phyloP scores from a whole-genome alignment of 345 rosid genomes.

The Clausena lansium region DNA sequence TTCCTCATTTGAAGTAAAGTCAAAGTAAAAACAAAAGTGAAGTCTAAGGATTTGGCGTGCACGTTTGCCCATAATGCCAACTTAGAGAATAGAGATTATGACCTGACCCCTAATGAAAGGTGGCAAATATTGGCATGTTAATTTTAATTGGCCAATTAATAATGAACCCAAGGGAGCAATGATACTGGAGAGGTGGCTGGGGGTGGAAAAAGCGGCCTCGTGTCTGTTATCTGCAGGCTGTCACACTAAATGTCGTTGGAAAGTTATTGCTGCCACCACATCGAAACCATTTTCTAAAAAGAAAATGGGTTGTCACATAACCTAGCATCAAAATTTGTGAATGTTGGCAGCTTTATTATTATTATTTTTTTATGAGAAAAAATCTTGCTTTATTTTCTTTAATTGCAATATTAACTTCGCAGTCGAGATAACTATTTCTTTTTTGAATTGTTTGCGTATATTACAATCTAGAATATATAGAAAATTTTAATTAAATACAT shows the following conservation, averaged over 20 bases:
- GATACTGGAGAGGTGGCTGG: background rate
- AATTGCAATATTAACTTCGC: no score
- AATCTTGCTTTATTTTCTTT: no score
- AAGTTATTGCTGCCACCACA: background rate
- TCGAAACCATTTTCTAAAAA: background rate
- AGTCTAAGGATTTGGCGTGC: no score
- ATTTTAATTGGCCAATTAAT: background rate
- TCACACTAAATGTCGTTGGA: conserved; percentile 5
- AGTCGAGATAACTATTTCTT: no score
- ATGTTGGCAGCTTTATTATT: background rate
- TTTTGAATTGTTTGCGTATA: no score
- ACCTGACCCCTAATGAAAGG: background rate
- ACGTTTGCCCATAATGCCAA: background rate
- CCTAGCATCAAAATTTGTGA: background rate
- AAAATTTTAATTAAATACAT: no score
- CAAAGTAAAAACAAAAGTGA: background rate
- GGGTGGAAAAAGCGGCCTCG: background rate
- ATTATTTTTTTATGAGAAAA: no score
- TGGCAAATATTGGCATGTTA: conserved; percentile 7
- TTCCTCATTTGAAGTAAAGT: conserved; percentile 10
- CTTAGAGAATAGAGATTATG: conserved; percentile 1
- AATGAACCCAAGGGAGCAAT: background rate
- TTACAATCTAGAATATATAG: no score
- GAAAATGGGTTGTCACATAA: background rate
- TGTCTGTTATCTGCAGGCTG: background rate